Conservation (phyloP, 805 yeast genomes). For the Priceomyces medius region DNA sequence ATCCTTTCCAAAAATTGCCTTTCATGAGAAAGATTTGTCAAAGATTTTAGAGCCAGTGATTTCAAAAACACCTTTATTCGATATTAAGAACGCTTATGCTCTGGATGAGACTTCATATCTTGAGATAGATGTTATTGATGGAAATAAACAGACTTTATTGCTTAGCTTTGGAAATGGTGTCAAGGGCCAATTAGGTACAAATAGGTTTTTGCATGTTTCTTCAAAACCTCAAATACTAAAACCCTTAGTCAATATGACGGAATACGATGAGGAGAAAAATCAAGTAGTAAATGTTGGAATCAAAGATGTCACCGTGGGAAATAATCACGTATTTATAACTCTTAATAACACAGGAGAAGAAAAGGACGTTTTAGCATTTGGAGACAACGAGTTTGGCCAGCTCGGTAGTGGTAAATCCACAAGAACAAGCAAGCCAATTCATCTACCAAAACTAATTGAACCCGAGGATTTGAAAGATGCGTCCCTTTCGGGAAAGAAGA, state of each 20-base stretch:
- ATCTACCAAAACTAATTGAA: conserved; percentile 57
- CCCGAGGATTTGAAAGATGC: conserved; percentile 40
- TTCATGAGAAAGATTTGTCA: conserved; percentile 14
- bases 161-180: conserved; percentile 82
- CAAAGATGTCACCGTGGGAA: conserved; percentile 57
- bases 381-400: conserved; percentile 80
- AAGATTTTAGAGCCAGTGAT: conserved; percentile 28
- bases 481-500: conserved; percentile 12
- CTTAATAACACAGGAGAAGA: conserved; percentile 43
- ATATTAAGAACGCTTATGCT: conserved; percentile 59
- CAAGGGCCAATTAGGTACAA: conserved; percentile 83
- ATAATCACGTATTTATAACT: conserved; percentile 62
- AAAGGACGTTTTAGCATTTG: conserved; percentile 75
- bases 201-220: conserved; percentile 72
- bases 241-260: conserved; percentile 46
- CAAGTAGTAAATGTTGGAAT: conserved; percentile 47
- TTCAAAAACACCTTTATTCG: conserved; percentile 25
- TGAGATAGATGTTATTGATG: conserved; percentile 18
- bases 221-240: conserved; percentile 61
- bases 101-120: conserved; percentile 57
- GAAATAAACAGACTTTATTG: conserved; percentile 22
- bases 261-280: conserved; percentile 50
- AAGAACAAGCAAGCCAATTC: conserved; percentile 54
- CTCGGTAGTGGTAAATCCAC: conserved; percentile 77
- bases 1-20: conserved; percentile 61